Evolutionary conservation across 805 yeast genomes (phyloP).

Genomic region (Kazachstania psychrophila): DNA sequence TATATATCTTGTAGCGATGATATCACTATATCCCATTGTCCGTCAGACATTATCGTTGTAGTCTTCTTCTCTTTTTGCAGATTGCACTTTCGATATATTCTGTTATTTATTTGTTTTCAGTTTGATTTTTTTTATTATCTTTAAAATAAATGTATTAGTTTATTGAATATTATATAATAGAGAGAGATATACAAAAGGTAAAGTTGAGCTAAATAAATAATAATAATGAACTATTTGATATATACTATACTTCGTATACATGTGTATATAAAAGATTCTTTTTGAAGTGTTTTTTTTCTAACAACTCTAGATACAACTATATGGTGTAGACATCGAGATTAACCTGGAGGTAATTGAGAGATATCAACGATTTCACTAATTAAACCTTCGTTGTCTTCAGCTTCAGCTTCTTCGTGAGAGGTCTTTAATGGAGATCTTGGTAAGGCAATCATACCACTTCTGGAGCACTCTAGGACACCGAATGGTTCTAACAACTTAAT

Average conservation of each 20-base stretch:
- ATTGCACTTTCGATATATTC: too few species aligned
- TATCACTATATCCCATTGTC: constrained; percentile 60
- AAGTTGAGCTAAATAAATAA: too few species aligned
- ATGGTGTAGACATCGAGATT: constrained; percentile 10
- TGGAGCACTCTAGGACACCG: constrained; percentile 90
- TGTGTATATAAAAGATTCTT: too few species aligned
- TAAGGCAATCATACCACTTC: constrained; percentile 98
- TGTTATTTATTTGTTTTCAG: too few species aligned
- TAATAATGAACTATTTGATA: too few species aligned
- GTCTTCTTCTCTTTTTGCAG: too few species aligned
- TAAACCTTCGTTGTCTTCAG: constrained; percentile 44
- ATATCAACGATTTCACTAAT: constrained; percentile 67
- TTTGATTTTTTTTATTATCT: not conserved
- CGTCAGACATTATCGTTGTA: constrained; percentile 45
- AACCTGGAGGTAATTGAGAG: constrained; percentile 93
- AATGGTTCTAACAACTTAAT: constrained; percentile 87
- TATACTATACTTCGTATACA: too few species aligned
- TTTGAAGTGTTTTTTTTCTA: too few species aligned
- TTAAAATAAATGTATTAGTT: not conserved
- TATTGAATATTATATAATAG: too few species aligned
- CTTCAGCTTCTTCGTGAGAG: constrained; percentile 41
- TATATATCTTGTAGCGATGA: constrained; percentile 62
- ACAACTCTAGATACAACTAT: not conserved
- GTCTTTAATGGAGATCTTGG: constrained; percentile 84
- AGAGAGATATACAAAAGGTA: too few species aligned